Base-by-base conservation (phyloP, 2,329 filamentous ascomycete species). In the Aspergillus sp. region DNA sequence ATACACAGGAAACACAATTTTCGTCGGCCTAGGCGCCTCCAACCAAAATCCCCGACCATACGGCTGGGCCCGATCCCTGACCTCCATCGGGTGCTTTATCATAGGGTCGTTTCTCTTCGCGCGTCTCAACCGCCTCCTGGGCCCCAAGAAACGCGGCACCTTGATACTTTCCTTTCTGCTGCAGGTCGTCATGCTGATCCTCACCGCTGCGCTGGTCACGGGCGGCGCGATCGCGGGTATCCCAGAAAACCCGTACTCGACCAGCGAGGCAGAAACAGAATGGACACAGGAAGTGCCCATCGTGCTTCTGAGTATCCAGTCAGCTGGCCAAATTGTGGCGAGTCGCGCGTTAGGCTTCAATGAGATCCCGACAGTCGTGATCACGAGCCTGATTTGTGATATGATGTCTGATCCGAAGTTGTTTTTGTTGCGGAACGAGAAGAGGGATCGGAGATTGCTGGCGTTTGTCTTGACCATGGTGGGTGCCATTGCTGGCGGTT, bases 31-130 rank as follows among this genome's bases (percentile, higher is more conserved):
- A 14, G 77, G 77, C 4, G 73, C 76, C 0, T 77, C 76, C 0
- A 71, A 73, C 26, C 76, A 78, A 52, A 77, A 78, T 54, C 71
- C 69, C 36, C 74, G 65, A 46, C 73, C 75, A 2, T 79, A 72
- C 58, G 77, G 77, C 56, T 80, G 78, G 78, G 73, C 75, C 16
- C 75, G 77, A 16, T 80, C 78, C 12, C 71, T 80, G 20, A 75
- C 73, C 49, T 79, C 78, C 2, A 78, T 80, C 62, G 74, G 72
- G 16, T 79, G 74, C 59, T 80, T 80, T 62, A 63, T 72, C 39
- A 53, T 76, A n/a, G 78, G 78, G 26, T 78, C 74, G 42, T 70
- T 77, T 22, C 58, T 70, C 45, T 81, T 80, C 63, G 74, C 76
- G 6, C 70, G 71, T 10, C 59, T 78, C 36, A 73, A 75, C 59